Evolutionary conservation across 2,329 filamentous ascomycete species (phyloP).

Genomic region (Trichophyton equinum): DNA sequence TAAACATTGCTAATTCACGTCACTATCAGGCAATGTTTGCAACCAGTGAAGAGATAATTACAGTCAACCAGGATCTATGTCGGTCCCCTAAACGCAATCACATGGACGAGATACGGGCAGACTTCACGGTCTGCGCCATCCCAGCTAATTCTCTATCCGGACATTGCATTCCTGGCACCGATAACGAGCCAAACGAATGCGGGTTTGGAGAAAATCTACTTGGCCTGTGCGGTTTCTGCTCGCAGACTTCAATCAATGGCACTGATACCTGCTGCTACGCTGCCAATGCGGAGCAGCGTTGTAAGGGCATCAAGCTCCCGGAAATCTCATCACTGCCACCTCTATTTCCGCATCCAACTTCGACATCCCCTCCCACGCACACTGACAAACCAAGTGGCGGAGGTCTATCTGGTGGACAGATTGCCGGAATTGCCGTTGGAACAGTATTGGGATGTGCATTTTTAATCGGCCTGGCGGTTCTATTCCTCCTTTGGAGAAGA

Average conservation of each 20-base stretch:
- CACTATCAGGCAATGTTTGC: slow-evolving; percentile 62
- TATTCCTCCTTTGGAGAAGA: slow-evolving; percentile 43
- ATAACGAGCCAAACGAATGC: slow-evolving; percentile 78
- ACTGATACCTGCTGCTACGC: slow-evolving; percentile 92
- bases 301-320: slow-evolving; percentile 64
- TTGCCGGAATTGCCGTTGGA: slow-evolving; percentile 83
- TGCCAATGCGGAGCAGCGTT: slow-evolving; percentile 60
- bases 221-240: slow-evolving; percentile 80
- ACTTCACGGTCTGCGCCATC: slow-evolving; percentile 80
- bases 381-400: slow-evolving; percentile 19
- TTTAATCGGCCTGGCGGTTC: slow-evolving; percentile 51
- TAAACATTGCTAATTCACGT: slow-evolving; percentile 11
- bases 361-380: slow-evolving; percentile 44
- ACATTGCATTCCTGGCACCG: slow-evolving; percentile 59
- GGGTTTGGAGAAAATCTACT: slow-evolving; percentile 60
- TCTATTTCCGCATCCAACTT: slow-evolving; percentile 50
- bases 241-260: slow-evolving; percentile 69
- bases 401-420: slow-evolving; percentile 39
- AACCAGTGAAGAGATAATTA: slow-evolving; percentile 74
- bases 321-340: slow-evolving; percentile 48
- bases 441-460: slow-evolving; percentile 58
- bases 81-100: slow-evolving; percentile 52
- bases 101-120: slow-evolving; percentile 68
- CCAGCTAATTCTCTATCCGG: slow-evolving; percentile 66
- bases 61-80: slow-evolving; percentile 62